phyloP scores from a whole-genome alignment of 441 rosid genomes.

The Rhodomyrtus psidioides region DNA sequence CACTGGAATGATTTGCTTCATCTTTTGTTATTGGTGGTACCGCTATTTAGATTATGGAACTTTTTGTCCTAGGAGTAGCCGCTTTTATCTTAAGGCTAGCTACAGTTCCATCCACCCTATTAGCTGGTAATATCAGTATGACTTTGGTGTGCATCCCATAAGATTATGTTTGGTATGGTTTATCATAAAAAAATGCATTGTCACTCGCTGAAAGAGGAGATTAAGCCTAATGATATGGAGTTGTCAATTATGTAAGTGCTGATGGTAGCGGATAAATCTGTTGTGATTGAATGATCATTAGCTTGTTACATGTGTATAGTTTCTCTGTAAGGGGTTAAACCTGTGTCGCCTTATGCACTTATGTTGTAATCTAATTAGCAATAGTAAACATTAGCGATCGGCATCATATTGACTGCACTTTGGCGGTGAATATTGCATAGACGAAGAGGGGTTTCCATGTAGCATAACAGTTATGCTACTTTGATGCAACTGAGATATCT shows the following conservation, averaged over 20 bases:
- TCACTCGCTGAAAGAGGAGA: constrained; percentile 31
- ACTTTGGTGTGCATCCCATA: too few species aligned
- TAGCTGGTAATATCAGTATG: too few species aligned
- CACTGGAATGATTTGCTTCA: background rate
- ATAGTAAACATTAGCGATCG: background rate
- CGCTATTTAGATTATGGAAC: background rate
- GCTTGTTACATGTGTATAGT: background rate
- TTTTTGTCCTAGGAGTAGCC: background rate
- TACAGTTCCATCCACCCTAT: background rate
- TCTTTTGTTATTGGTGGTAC: background rate
- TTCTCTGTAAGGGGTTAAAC: background rate
- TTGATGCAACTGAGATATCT: too few species aligned
- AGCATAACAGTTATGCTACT: too few species aligned
- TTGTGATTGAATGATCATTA: background rate
- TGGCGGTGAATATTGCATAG: background rate
- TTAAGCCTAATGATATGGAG: constrained; percentile 34
- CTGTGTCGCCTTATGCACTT: background rate
- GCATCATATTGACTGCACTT: background rate
- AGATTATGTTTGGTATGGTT: too few species aligned
- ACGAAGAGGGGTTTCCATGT: background rate
- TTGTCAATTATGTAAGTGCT: constrained; percentile 2
- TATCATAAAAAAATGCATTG: constrained; percentile 60
- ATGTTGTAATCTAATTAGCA: background rate
- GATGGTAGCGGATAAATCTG: background rate
- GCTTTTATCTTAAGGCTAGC: background rate